phyloP scores from a whole-genome alignment of 2,329 filamentous ascomycete genomes.

The Cladosporium sphaerospermum region DNA sequence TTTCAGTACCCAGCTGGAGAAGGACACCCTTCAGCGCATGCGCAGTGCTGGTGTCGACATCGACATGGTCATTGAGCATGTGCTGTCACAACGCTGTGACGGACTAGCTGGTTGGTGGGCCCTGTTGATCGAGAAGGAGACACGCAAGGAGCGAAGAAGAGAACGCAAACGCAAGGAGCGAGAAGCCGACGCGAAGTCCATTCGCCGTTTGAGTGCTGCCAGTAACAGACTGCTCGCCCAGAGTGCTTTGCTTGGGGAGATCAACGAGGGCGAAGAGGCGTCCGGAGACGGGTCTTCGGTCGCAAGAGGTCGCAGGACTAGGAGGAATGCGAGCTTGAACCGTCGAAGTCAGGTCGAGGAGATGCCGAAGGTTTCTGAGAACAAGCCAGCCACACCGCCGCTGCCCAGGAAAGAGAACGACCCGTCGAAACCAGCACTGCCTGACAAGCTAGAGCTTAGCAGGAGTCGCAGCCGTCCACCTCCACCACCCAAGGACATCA shows the following conservation, averaged over 20 bases:
- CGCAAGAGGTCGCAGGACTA: slow-evolving; percentile 68
- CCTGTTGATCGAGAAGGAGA: slow-evolving; percentile 86
- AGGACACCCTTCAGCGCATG: slow-evolving; percentile 88
- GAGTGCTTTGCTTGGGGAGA: slow-evolving; percentile 59
- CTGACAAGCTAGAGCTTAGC: slow-evolving; percentile 41
- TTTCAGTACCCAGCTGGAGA: slow-evolving; percentile 81
- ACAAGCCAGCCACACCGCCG: slow-evolving; percentile 34
- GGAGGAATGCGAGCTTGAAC: slow-evolving; percentile 34
- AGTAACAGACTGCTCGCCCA: slow-evolving; percentile 80
- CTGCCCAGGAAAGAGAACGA: background rate
- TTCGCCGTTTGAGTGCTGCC: slow-evolving; percentile 78
- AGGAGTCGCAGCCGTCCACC: slow-evolving; percentile 72
- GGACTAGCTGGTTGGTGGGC: slow-evolving; percentile 94
- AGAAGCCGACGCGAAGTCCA: slow-evolving; percentile 71
- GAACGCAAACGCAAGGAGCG: slow-evolving; percentile 80
- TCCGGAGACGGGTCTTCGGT: slow-evolving; percentile 52
- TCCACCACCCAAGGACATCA: slow-evolving; percentile 73
- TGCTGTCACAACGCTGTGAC: slow-evolving; percentile 83
- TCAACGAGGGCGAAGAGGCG: slow-evolving; percentile 63
- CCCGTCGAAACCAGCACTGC: background rate
- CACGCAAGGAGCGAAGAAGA: slow-evolving; percentile 71
- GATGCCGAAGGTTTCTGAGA: slow-evolving; percentile 69
- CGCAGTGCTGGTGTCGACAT: slow-evolving; percentile 88
- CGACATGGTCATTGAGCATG: slow-evolving; percentile 89
- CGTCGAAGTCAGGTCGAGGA: slow-evolving; percentile 55